Conservation (phyloP, 768 basidiomycete species). For the Gloeopeniophorella convolvens region DNA sequence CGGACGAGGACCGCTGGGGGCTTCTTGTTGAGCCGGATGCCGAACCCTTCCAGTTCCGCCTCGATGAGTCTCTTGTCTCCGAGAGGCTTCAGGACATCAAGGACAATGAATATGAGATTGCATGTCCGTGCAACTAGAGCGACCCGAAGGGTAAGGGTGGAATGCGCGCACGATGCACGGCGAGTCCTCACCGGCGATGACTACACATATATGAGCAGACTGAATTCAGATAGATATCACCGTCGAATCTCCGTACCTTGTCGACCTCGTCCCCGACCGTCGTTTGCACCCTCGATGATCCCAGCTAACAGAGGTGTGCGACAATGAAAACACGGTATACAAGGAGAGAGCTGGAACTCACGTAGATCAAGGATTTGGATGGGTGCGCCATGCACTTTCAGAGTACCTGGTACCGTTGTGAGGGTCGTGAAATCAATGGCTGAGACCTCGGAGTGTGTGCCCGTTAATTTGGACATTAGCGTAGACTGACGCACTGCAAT, state of each 20-base stretch:
- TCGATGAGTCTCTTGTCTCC: conserved; percentile 92
- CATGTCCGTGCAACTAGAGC: conserved; percentile 88
- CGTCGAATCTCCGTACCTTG: conserved; percentile 50
- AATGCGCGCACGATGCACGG: neutral
- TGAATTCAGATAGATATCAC: neutral
- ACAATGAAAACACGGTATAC: neutral
- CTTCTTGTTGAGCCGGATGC: conserved; percentile 91
- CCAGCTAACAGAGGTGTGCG: conserved; percentile 51
- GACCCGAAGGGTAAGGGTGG: conserved; percentile 15
- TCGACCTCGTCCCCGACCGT: conserved; percentile 92
- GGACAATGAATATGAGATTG: conserved; percentile 96
- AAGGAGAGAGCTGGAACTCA: conserved; percentile 36
- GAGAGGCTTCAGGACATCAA: conserved; percentile 97
- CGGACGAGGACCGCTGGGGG: conserved; percentile 82
- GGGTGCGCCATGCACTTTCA: conserved; percentile 93
- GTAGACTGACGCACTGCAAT: conserved; percentile 52
- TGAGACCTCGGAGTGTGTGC: conserved; percentile 93
- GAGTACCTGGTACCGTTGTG: conserved; percentile 90
- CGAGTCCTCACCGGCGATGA: conserved; percentile 62
- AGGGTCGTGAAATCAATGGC: conserved; percentile 96
- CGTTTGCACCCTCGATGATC: conserved; percentile 97
- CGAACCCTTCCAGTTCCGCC: conserved; percentile 94
- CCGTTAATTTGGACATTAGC: conserved; percentile 92
- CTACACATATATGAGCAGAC: conserved; percentile 32
- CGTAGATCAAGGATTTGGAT: conserved; percentile 93